Percentiles rank a stretch among this genome's conserved stretches.
These are phyloP conservation scores for Tetracentron sinense DNA, from an alignment of 164 flowering plant genomes.

Conservation along the genomic window DNA sequence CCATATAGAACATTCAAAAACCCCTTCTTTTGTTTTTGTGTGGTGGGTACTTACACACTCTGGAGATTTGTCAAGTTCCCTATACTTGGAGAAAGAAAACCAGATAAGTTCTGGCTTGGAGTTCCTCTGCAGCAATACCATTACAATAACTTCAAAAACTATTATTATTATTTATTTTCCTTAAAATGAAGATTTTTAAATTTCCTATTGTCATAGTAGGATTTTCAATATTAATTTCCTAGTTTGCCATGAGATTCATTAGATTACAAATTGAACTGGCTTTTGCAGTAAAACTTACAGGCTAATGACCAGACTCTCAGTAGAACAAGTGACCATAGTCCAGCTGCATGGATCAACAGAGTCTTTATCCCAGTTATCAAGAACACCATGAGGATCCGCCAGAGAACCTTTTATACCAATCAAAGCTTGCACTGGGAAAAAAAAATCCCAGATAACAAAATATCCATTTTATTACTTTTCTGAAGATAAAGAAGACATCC, in stretches of 20 bases:
- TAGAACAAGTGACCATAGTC: slow-evolving; percentile 95
- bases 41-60: slow-evolving; percentile 69
- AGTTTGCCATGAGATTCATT: background rate
- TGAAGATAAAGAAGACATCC: no score
- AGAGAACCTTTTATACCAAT: slow-evolving; percentile 63
- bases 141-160: slow-evolving; percentile 7
- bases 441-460: slow-evolving; percentile 12
- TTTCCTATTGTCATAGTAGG: background rate
- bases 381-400: slow-evolving; percentile 77
- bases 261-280: background rate
- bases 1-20: background rate
- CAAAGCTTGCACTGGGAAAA: slow-evolving; percentile 76
- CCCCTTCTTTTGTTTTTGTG: background rate
- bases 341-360: slow-evolving; percentile 99
- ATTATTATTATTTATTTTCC: background rate
- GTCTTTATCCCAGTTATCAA: slow-evolving; percentile 81
- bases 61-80: slow-evolving; percentile 93
- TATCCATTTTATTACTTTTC: background rate
- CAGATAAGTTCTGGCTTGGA: slow-evolving; percentile 86
- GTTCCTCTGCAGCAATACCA: slow-evolving; percentile 54
- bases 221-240: no score
- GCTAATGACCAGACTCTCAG: slow-evolving; percentile 61
- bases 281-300: slow-evolving; percentile 54
- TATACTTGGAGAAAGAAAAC: slow-evolving; percentile 72
- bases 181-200: background rate